Evolutionary conservation across 2,329 filamentous ascomycete genomes (phyloP), one percentile per base, ranked within the genome.

Genomic region (Leptographium procerum): DNA sequence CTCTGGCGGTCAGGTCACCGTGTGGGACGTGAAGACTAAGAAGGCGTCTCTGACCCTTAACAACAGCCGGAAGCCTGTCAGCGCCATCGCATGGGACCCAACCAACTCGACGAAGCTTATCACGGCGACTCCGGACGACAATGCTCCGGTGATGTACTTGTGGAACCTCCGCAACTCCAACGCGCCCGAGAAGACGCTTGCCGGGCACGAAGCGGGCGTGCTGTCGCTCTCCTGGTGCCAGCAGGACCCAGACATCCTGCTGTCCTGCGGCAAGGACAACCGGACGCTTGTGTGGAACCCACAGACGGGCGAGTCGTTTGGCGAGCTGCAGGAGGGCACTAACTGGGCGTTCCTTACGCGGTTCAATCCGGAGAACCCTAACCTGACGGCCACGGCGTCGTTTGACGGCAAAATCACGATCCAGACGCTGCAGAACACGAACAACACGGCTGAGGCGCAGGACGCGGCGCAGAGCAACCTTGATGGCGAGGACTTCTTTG

Each of bases 1-100:
- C 69, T 88, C 85, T 62, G 91, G 91, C 55, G 94, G 94, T 5
- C 95, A 97, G 68, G 91, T 97, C 40, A 97, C 94, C 2, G 92
- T 99, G 22, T 99, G 94, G 94, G 94, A 99, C 74, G 81, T 97
- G 64, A 96, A 96, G 78, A 91, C 89, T 14, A 97, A 96, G 82
- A 96, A 96, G 75, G 91, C 96, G 66, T 96, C 91, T 58, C 77
- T 99, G 72, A 96, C 91, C 40, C 78, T 99, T 64, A 99, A 96
- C 77, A 94, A 95, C 69, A 94, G 89, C 69, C 85, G 94, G 62
- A 99, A 96, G 75, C 81, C 91, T 57, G 91, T 97, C 67, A 96
- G 91, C 72, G 87, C 95, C 60, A 90, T 99, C 66, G 91, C 91
- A 14, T 99, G 94, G 94, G 94, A 99, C 67, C 95, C 94, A 1